phyloP scores from a whole-genome alignment of 306 rosid genomes.

The Sphenostylis stenocarpa region DNA sequence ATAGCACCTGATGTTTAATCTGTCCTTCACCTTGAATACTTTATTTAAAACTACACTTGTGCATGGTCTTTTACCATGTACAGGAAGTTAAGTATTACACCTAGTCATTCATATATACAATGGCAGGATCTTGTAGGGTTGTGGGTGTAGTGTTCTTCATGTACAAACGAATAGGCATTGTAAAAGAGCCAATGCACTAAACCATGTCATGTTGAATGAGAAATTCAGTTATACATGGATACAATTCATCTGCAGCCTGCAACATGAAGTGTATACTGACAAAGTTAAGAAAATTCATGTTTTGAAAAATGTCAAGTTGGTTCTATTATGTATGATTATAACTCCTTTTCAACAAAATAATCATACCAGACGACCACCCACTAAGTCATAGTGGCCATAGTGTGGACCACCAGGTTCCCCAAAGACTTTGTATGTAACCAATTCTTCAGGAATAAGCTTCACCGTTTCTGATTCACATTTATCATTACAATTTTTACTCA shows the following conservation, averaged over 20 bases:
- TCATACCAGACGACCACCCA: slow-evolving; percentile 83
- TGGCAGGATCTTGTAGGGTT: slow-evolving; percentile 1
- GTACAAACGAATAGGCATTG: slow-evolving; percentile 29
- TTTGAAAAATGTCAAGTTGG: neutral
- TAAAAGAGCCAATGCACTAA: slow-evolving; percentile 34
- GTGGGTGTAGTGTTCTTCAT: slow-evolving; percentile 21
- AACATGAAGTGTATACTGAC: slow-evolving; percentile 24
- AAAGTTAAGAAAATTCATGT: slow-evolving; percentile 2
- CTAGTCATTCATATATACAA: neutral
- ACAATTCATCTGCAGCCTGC: slow-evolving; percentile 78
- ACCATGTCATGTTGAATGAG: slow-evolving; percentile 65
- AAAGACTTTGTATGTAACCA: slow-evolving; percentile 68
- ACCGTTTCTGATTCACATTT: slow-evolving; percentile 63
- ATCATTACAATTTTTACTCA: neutral
- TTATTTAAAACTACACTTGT: slow-evolving; percentile 16
- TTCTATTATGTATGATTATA: neutral
- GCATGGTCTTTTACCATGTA: neutral
- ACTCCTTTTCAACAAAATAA: neutral
- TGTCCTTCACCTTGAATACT: too few species aligned
- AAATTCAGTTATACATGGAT: slow-evolving; percentile 70
- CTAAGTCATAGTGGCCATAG: slow-evolving; percentile 88
- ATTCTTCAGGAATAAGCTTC: slow-evolving; percentile 66
- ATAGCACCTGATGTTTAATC: neutral
- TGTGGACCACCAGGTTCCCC: slow-evolving; percentile 85
- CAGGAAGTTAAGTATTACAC: neutral